Conservation (phyloP, 2,329 filamentous ascomycete genomes). For the Penicillium brevicompactum region DNA sequence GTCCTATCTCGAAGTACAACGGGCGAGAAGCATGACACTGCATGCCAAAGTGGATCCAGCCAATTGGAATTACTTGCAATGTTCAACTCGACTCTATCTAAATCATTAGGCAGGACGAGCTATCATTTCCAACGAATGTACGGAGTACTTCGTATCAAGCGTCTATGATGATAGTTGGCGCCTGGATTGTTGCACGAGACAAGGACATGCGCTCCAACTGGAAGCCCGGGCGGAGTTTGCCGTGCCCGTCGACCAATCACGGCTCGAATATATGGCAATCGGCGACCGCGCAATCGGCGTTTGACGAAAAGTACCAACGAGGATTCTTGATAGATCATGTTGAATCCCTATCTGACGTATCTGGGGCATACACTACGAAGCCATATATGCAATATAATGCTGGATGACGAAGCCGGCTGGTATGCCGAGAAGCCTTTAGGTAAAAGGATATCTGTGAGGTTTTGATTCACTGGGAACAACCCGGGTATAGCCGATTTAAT, state of each 20-base stretch:
- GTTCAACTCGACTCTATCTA: background rate
- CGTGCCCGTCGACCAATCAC: background rate
- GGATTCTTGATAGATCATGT: background rate
- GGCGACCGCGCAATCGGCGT: constrained; percentile 6
- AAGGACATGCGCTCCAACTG: background rate
- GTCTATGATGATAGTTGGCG: background rate
- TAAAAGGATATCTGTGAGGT: background rate
- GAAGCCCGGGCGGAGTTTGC: background rate
- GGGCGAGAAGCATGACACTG: background rate
- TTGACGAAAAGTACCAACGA: background rate
- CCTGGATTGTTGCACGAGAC: background rate
- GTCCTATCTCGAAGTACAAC: background rate
- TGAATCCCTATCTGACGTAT: constrained; percentile 2
- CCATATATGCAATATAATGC: background rate
- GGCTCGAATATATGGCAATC: background rate
- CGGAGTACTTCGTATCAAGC: background rate
- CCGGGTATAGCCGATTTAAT: constrained; percentile 11
- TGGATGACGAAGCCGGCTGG: background rate
- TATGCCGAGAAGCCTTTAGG: background rate
- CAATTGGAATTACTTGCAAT: background rate
- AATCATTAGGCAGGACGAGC: background rate
- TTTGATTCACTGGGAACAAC: background rate
- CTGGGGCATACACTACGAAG: background rate
- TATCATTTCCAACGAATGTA: background rate
- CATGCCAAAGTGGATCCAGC: too few species aligned